Percentiles rank a stretch among this genome's conserved stretches.
phyloP scores from a whole-genome alignment of 2,329 filamentous ascomycete genomes.

The Trichoderma afroharzianum region DNA sequence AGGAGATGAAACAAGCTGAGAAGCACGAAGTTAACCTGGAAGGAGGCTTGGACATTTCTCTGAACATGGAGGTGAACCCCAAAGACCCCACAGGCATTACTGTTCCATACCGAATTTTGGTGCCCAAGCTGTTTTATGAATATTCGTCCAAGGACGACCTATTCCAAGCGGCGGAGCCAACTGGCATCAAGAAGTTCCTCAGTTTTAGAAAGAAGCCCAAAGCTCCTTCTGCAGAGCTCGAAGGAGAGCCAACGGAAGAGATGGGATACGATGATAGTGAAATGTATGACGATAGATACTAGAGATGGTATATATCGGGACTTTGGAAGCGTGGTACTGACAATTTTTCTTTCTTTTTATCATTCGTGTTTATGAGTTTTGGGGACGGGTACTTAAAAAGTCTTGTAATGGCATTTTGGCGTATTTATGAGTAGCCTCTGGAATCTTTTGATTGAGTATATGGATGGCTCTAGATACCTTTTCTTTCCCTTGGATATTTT shows the following conservation, averaged over 20 bases:
- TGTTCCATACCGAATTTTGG: constrained; percentile 77
- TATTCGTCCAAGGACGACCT: constrained; percentile 43
- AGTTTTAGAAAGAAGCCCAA: constrained; percentile 41
- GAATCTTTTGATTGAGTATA: background rate
- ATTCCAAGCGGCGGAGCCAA: constrained; percentile 27
- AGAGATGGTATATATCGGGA: constrained; percentile 8
- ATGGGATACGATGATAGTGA: constrained; percentile 25
- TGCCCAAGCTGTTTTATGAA: constrained; percentile 70
- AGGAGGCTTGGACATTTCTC: constrained; percentile 76
- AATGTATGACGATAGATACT: constrained; percentile 21
- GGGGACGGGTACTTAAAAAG: background rate
- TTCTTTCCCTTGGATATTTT: background rate
- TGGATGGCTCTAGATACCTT: background rate
- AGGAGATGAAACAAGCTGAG: constrained; percentile 54
- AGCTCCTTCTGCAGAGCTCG: constrained; percentile 5
- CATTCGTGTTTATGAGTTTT: background rate
- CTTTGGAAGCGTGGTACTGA: background rate
- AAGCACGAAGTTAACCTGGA: constrained; percentile 68
- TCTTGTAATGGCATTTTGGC: background rate
- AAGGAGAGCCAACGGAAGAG: constrained; percentile 24
- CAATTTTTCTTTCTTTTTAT: no score
- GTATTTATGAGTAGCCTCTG: background rate
- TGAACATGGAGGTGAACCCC: constrained; percentile 86
- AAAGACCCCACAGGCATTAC: constrained; percentile 86
- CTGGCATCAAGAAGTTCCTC: constrained; percentile 43